Conservation (phyloP, 495 filamentous ascomycete species). For the Talaromyces liani region DNA sequence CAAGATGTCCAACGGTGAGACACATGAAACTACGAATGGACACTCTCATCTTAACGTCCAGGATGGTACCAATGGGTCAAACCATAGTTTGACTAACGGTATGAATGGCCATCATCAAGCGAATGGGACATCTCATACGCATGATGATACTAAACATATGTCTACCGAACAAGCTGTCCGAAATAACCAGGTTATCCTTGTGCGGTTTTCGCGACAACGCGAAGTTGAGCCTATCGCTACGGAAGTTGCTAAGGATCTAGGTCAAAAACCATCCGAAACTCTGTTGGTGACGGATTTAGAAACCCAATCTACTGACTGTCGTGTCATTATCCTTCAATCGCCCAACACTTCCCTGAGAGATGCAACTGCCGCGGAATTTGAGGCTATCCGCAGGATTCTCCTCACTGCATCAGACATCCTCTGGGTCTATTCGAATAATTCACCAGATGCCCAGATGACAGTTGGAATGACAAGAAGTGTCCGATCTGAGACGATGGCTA, state of each 20-base stretch:
- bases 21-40: background rate
- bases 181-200: background rate
- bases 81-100: background rate
- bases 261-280: background rate
- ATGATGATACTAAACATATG: background rate
- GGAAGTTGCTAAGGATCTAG: background rate
- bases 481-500: slow-evolving; percentile 43
- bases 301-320: slow-evolving; percentile 10
- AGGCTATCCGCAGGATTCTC: slow-evolving; percentile 17
- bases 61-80: background rate
- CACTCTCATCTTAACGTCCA: background rate
- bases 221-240: background rate
- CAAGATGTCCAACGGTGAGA: background rate
- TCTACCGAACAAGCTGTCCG: background rate
- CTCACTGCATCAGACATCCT: slow-evolving; percentile 31
- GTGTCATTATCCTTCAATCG: slow-evolving; percentile 18
- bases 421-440: slow-evolving; percentile 42
- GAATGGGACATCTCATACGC: background rate
- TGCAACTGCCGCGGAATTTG: slow-evolving; percentile 14
- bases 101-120: background rate
- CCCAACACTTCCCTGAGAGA: slow-evolving; percentile 15
- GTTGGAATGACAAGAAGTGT: slow-evolving; percentile 44
- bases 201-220: background rate
- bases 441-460: slow-evolving; percentile 46
- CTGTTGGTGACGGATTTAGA: background rate